Conservation (phyloP, 2,329 filamentous ascomycete species). For the Botrytis squamosa region DNA sequence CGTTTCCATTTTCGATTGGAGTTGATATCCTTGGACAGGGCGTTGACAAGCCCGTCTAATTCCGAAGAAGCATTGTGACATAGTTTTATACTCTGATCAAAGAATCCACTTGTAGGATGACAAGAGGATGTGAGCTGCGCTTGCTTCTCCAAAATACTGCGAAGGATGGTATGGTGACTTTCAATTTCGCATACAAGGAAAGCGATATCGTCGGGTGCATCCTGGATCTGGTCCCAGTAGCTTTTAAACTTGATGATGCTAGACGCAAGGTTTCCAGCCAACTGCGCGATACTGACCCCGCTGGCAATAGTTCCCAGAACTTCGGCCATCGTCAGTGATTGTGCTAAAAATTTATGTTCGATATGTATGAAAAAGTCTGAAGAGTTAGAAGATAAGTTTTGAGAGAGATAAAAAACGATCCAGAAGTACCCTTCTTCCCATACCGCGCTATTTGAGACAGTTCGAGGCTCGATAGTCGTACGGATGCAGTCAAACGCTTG, state of each 20-base stretch:
- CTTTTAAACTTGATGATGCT: slow-evolving; percentile 27
- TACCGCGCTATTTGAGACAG: background rate
- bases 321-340: slow-evolving; percentile 19
- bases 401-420: no score
- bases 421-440: background rate
- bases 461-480: background rate
- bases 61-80: slow-evolving; percentile 20
- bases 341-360: background rate
- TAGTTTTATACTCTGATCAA: slow-evolving; percentile 20
- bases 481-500: background rate
- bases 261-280: slow-evolving; percentile 19
- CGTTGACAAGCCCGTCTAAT: slow-evolving; percentile 13
- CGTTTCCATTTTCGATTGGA: slow-evolving; percentile 21
- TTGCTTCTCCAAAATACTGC: slow-evolving; percentile 20
- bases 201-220: slow-evolving; percentile 23
- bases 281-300: slow-evolving; percentile 20
- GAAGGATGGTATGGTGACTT: slow-evolving; percentile 17
- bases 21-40: slow-evolving; percentile 14
- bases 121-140: background rate
- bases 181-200: slow-evolving; percentile 23
- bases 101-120: background rate
- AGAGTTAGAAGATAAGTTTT: no score
- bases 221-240: slow-evolving; percentile 26
- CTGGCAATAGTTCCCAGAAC: slow-evolving; percentile 23
- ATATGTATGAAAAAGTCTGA: background rate